Base-by-base conservation (phyloP, 1,284 basidiomycete species). In the Golubevia pallescens region DNA sequence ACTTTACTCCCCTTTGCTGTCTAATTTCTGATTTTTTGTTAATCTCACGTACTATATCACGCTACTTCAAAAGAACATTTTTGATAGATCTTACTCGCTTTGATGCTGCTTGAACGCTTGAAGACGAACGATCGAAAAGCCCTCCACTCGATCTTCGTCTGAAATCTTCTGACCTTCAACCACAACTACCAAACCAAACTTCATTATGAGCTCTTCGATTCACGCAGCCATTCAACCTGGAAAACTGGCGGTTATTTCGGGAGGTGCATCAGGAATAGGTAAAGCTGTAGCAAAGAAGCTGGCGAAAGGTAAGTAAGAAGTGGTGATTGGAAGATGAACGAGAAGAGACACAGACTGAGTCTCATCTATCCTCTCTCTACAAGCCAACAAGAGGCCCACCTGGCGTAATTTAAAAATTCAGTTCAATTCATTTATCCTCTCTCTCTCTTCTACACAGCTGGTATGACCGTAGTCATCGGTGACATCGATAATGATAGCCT, bases 381-480 rank as follows among this genome's bases (percentile, higher is more conserved):
- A n/a, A n/a, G n/a, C n/a, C n/a, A n/a, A n/a, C n/a, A n/a, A n/a
- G n/a, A n/a, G n/a, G n/a, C n/a, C n/a, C n/a, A n/a, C n/a, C n/a
- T n/a, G n/a, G n/a, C n/a, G n/a, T n/a, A n/a, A n/a, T n/a, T n/a
- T n/a, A n/a, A n/a, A n/a, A n/a, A n/a, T n/a, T n/a, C n/a, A n/a
- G n/a, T n/a, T n/a, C n/a, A n/a, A n/a, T n/a, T n/a, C n/a, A n/a
- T n/a, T n/a, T n/a, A n/a, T n/a, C n/a, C 28, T 28, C 28, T 28
- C 28, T 28, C 28, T 28, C 28, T 28, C 28, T 28, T 28, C 28
- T 6, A 67, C 42, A 69, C 68, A 16, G 66, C 65, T 34, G 76
- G 76, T 14, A 68, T 76, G 67, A 68, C 71, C 53, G 73, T 78
- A 1, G 76, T 73, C 19, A 71, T 78, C 56, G 76, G 74, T 19